Evolutionary conservation across 2,329 filamentous ascomycete species (phyloP).

Genomic region (Cladosporium sphaerospermum): DNA sequence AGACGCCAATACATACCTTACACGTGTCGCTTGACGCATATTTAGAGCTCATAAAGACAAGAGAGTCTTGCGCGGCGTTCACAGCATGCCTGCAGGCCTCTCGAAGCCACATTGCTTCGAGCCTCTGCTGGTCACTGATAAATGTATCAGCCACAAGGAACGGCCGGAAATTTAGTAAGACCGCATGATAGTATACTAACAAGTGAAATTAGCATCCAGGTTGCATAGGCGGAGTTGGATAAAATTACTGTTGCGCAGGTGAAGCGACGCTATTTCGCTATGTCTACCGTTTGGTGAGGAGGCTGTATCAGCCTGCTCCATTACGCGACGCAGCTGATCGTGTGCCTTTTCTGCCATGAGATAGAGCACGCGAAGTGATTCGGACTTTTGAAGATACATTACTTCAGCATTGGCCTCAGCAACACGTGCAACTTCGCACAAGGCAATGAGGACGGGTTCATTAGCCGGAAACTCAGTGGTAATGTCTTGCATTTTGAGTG

Average conservation of each 20-base stretch:
- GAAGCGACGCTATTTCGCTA: background rate
- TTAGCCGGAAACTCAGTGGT: slow-evolving; percentile 20
- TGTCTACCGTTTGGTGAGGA: background rate
- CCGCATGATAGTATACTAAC: slow-evolving; percentile 19
- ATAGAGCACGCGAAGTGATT: slow-evolving; percentile 25
- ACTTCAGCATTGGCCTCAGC: slow-evolving; percentile 13
- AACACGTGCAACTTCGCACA: slow-evolving; percentile 20
- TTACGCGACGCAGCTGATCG: slow-evolving; percentile 22
- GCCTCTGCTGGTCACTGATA: slow-evolving; percentile 11
- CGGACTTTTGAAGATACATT: slow-evolving; percentile 24
- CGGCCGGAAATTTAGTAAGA: slow-evolving; percentile 23
- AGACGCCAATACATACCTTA: background rate
- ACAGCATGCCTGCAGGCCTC: slow-evolving; percentile 27
- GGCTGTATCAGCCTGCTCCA: slow-evolving; percentile 17
- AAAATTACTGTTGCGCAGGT: slow-evolving; percentile 5
- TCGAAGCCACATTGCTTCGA: slow-evolving; percentile 25
- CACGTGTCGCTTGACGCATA: background rate
- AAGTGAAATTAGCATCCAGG: too few species aligned
- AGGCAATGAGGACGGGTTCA: slow-evolving; percentile 16
- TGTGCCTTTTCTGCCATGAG: slow-evolving; percentile 20
- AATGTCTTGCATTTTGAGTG: slow-evolving; percentile 21
- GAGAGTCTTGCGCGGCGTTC: slow-evolving; percentile 26
- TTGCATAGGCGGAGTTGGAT: too few species aligned
- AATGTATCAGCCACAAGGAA: slow-evolving; percentile 24
- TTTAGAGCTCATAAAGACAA: background rate